Evolutionary conservation across 2,329 filamentous ascomycete genomes (phyloP).

Genomic region (Cytospora chrysosperma): DNA sequence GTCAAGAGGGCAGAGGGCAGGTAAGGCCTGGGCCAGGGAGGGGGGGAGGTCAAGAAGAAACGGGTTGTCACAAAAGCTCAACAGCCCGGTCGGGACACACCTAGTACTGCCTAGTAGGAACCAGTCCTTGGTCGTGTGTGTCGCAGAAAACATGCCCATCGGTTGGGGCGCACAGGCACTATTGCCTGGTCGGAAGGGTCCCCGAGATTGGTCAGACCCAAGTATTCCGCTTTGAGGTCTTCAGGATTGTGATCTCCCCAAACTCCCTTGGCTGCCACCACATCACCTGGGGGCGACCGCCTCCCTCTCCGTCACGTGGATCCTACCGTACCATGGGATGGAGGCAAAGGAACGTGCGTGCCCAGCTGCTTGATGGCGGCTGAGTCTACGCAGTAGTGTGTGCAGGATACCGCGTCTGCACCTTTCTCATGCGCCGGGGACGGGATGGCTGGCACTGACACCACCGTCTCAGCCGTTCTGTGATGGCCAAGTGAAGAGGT

Average conservation of each 20-base stretch:
- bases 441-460: slow-evolving; percentile 20
- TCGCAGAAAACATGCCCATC: slow-evolving; percentile 9
- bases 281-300: not conserved
- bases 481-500: slow-evolving; percentile 17
- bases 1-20: slow-evolving; percentile 6
- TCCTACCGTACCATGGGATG: not conserved
- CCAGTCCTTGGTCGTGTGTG: slow-evolving; percentile 7
- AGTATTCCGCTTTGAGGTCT: slow-evolving; percentile 17
- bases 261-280: slow-evolving; percentile 4
- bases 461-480: slow-evolving; percentile 9
- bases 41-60: not conserved
- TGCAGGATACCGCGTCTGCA: slow-evolving; percentile 3
- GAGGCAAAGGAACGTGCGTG: not conserved
- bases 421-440: slow-evolving; percentile 8
- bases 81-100: not conserved
- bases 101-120: too few relatives aligned
- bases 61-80: not conserved
- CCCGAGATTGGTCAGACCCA: slow-evolving; percentile 12
- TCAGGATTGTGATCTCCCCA: slow-evolving; percentile 18
- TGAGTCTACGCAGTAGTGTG: slow-evolving; percentile 7
- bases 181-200: slow-evolving; percentile 3
- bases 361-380: slow-evolving; percentile 2
- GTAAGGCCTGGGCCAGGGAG: not conserved
- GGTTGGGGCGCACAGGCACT: not conserved
- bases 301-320: slow-evolving; percentile 12